Base-by-base conservation (phyloP, 2,329 filamentous ascomycete species). In the Coniochaeta sp. region DNA sequence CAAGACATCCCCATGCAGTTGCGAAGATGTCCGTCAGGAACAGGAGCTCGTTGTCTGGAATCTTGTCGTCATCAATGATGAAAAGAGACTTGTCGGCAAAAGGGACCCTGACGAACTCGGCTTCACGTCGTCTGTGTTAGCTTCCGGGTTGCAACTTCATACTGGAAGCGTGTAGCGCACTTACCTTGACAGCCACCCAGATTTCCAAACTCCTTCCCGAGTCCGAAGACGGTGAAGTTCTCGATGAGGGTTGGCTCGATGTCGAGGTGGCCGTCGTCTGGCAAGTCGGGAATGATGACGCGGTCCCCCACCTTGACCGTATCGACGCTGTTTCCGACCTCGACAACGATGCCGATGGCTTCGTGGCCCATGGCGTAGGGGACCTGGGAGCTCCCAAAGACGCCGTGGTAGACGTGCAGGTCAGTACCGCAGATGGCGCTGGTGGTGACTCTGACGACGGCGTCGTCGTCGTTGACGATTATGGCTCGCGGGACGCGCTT, bases 341-440 rank as follows among this genome's bases (percentile, higher is more conserved):
- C 64, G 28, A 67, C 64, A 6, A 78, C 67, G 43, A 71, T 58
- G n/a, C 76, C 76, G n/a, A 77, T 69, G 47, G 74, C 74, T 66
- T 79, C 76, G 63, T 79, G 75, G 16, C 76, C 76, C 11, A 72
- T 50, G 4, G 50, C 56, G 8, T 57, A 70, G 0, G 70, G 71
- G 0, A 64, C 59, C 0, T 64, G 26, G 6, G 26, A n/a, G 19
- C 64, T 63, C 1, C 60, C 67, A 17, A 64, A 60, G 5, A 63
- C 44, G 6, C 72, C 73, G 16, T 66, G 71, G 61, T 73, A 74
- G 24, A 63, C 66, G 60, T 74, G 73, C n/a, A 74, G 63, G 58
- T 74, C 71, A 4, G 67, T 68, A 3, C 73, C 73, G 62, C 73
- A 75, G 58, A 76, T 69, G 6, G 70, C 72, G 5, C 72, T 63